Percentiles rank a stretch among this genome's conserved stretches.
phyloP scores from a whole-genome alignment of 2,329 filamentous ascomycete genomes.

The Penicillium decumbens region DNA sequence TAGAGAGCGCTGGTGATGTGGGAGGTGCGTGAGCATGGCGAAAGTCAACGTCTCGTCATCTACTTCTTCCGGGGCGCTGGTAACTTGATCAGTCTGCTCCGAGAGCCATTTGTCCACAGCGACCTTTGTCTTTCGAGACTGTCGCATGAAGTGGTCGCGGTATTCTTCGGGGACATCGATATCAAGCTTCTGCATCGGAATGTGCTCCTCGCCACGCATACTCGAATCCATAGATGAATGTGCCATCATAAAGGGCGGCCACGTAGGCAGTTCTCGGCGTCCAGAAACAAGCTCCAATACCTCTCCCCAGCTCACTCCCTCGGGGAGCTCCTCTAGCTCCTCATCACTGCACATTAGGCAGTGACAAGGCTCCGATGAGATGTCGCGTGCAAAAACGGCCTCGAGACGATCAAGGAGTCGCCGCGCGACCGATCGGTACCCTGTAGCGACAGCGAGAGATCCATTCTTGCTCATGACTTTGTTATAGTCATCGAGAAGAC shows the following conservation, averaged over 20 bases:
- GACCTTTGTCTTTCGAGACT: conserved; percentile 87
- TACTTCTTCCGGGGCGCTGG: conserved; percentile 76
- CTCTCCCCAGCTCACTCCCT: conserved; percentile 87
- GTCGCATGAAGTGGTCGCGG: conserved; percentile 82
- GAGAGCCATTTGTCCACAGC: conserved; percentile 87
- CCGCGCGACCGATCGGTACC: conserved; percentile 89
- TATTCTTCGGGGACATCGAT: conserved; percentile 93
- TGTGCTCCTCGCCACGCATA: conserved; percentile 50
- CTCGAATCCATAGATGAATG: conserved; percentile 54
- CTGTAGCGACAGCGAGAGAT: conserved; percentile 89
- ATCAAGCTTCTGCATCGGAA: conserved; percentile 73
- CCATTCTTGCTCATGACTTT: conserved; percentile 76
- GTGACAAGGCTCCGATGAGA: conserved; percentile 77
- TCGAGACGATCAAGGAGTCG: conserved; percentile 84
- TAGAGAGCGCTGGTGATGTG: conserved; percentile 67
- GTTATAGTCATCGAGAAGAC: conserved; percentile 79
- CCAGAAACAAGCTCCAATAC: conserved; percentile 90
- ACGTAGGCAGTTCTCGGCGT: conserved; percentile 74
- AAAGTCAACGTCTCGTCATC: conserved; percentile 93
- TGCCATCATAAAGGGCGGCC: conserved; percentile 80
- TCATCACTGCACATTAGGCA: conserved; percentile 77
- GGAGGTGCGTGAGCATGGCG: conserved; percentile 84
- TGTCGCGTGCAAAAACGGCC: conserved; percentile 87
- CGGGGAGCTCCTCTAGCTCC: conserved; percentile 51
- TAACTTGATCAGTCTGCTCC: conserved; percentile 68